Evolutionary conservation across 495 filamentous ascomycete genomes (phyloP).

Genomic region (Darksidea phi): DNA sequence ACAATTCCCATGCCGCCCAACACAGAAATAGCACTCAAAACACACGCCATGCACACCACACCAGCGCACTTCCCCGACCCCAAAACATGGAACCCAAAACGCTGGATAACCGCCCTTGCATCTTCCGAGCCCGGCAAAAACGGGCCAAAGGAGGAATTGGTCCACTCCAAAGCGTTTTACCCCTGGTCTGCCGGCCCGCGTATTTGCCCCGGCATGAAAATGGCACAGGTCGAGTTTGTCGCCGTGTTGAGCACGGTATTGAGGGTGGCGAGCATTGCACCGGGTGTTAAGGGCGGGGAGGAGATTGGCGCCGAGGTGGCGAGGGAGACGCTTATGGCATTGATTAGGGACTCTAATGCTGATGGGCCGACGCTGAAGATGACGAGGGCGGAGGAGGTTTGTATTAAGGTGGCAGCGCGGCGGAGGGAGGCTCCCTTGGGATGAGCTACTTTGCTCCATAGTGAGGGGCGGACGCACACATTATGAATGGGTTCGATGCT

Average conservation of each 20-base stretch:
- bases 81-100: constrained; percentile 4
- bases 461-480: too few relatives aligned
- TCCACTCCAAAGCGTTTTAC: constrained; percentile 9
- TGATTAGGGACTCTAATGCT: constrained; percentile 6
- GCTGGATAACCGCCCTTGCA: constrained; percentile 20
- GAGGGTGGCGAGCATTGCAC: background rate
- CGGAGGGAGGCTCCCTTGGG: too few relatives aligned
- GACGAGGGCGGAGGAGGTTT: constrained; percentile 9
- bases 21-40: constrained; percentile 2
- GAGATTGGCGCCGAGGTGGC: background rate
- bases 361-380: constrained; percentile 13
- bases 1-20: constrained; percentile 13
- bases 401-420: background rate
- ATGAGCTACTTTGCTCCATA: too few relatives aligned
- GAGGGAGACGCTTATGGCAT: background rate
- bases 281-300: background rate
- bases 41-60: constrained; percentile 19
- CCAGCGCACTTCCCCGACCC: constrained; percentile 7
- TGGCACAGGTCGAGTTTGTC: constrained; percentile 31
- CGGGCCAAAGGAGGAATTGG: constrained; percentile 3
- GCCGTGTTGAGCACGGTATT: constrained; percentile 19
- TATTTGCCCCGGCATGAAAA: constrained; percentile 31
- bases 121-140: background rate
- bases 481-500: too few relatives aligned
- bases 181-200: constrained; percentile 29